Conservation (phyloP, 805 yeast genomes). For the Yamadazyma nakazawae region DNA sequence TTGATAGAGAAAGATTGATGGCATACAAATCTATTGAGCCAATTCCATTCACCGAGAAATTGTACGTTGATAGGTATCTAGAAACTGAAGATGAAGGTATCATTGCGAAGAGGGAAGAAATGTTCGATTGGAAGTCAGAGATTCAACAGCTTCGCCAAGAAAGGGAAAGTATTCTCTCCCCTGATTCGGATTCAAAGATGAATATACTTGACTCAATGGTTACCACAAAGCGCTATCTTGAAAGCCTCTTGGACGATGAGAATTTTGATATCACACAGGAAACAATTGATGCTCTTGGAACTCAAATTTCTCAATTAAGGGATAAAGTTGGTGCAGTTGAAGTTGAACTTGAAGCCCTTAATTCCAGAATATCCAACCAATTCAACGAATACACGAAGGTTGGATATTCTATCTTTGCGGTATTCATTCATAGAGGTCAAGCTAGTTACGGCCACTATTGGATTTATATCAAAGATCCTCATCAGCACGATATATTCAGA, state of each 20-base stretch:
- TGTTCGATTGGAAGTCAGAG: slow-evolving; percentile 60
- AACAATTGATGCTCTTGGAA: slow-evolving; percentile 47
- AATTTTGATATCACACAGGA: slow-evolving; percentile 38
- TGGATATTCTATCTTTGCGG: slow-evolving; percentile 84
- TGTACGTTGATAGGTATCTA: slow-evolving; percentile 86
- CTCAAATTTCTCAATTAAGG: slow-evolving; percentile 46
- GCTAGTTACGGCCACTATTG: slow-evolving; percentile 97
- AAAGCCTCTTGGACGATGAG: slow-evolving; percentile 28
- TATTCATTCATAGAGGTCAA: slow-evolving; percentile 93
- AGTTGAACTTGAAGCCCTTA: slow-evolving; percentile 41
- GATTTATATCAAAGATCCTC: slow-evolving; percentile 84
- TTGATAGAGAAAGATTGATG: slow-evolving; percentile 66
- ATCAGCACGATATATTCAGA: slow-evolving; percentile 61
- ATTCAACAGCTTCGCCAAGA: slow-evolving; percentile 43
- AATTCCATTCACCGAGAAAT: slow-evolving; percentile 69
- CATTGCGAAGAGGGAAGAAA: slow-evolving; percentile 51
- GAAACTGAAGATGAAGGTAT: slow-evolving; percentile 62
- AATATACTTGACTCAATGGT: slow-evolving; percentile 42
- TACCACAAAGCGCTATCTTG: slow-evolving; percentile 56
- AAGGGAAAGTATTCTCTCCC: slow-evolving; percentile 39
- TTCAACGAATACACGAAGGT: slow-evolving; percentile 58
- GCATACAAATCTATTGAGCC: slow-evolving; percentile 84
- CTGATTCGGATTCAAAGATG: slow-evolving; percentile 36
- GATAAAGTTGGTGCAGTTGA: slow-evolving; percentile 43
- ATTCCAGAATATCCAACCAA: slow-evolving; percentile 51